A percentile compares a stretch with the other conserved stretches of the same genome.
Evolutionary conservation across 2,329 filamentous ascomycete species (phyloP).

Genomic region (Fusarium cyanostomum): DNA sequence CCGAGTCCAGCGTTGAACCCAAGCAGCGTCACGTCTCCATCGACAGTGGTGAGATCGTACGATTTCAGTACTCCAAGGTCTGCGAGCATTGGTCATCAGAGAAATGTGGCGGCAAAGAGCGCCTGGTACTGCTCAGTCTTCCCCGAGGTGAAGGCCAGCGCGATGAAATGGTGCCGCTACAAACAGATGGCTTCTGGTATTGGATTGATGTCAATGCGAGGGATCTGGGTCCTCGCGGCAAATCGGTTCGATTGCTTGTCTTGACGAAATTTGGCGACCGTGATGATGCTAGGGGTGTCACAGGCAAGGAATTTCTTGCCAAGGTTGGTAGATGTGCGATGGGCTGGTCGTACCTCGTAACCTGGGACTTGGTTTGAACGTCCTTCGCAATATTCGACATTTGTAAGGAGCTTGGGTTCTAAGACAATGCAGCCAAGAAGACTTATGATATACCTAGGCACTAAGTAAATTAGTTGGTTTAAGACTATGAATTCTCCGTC

Average conservation of each 20-base stretch:
- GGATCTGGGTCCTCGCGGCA: constrained; percentile 74
- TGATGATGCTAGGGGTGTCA: constrained; percentile 61
- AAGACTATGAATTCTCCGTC: constrained; percentile 6
- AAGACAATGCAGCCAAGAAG: background rate
- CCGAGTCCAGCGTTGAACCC: constrained; percentile 68
- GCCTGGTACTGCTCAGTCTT: constrained; percentile 75
- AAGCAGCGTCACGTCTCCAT: constrained; percentile 64
- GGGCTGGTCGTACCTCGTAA: constrained; percentile 55
- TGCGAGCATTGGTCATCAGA: constrained; percentile 87
- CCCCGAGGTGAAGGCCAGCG: constrained; percentile 73
- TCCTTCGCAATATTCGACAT: constrained; percentile 14
- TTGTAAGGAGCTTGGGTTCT: background rate
- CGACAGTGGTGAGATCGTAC: constrained; percentile 64
- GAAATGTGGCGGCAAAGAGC: constrained; percentile 72
- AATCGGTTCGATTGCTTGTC: constrained; percentile 71
- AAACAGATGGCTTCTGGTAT: constrained; percentile 82
- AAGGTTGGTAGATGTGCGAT: constrained; percentile 57
- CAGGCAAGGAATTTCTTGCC: constrained; percentile 56
- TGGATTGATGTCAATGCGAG: constrained; percentile 78
- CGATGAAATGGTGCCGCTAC: constrained; percentile 74
- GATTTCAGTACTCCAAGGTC: constrained; percentile 82
- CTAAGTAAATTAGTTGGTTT: background rate
- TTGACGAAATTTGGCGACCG: constrained; percentile 61
- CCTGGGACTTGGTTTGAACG: constrained; percentile 60
- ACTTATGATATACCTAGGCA: constrained; percentile 8